Conservation (phyloP, 306 rosid species). For the Prunus mongolica region DNA sequence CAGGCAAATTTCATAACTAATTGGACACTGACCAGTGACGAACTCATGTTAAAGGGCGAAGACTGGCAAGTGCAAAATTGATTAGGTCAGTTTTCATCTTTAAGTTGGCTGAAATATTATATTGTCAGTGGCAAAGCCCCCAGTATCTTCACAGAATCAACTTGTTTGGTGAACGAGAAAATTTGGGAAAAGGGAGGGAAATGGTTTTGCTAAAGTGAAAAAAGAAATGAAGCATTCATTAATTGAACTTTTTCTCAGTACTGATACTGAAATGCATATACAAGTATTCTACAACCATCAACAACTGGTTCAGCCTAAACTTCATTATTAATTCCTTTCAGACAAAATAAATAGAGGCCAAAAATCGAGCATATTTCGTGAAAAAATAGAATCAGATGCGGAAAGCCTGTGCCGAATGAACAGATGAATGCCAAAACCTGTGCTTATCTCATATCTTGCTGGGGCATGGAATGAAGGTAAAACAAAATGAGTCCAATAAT, state of each 20-base stretch:
- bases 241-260: conserved; percentile 5
- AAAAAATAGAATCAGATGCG: conserved; percentile 19
- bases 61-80: neutral
- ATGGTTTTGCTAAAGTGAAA: neutral
- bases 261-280: conserved; percentile 12
- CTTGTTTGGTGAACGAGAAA: neutral
- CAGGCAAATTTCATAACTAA: neutral
- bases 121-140: neutral
- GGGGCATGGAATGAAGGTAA: neutral
- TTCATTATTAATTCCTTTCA: conserved; percentile 10
- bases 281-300: conserved; percentile 12
- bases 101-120: neutral
- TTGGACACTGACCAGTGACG: neutral
- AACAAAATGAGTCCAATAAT: too few relatives aligned
- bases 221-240: neutral
- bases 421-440: neutral
- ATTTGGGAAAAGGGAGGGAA: neutral
- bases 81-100: neutral
- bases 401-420: neutral
- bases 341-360: neutral
- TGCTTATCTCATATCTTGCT: neutral
- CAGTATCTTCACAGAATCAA: neutral
- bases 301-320: conserved; percentile 7
- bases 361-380: conserved; percentile 9
- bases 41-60: neutral